Percentiles rank a stretch among this genome's conserved stretches.
phyloP scores from a whole-genome alignment of 2,329 filamentous ascomycete species.

The Monilinia laxa region DNA sequence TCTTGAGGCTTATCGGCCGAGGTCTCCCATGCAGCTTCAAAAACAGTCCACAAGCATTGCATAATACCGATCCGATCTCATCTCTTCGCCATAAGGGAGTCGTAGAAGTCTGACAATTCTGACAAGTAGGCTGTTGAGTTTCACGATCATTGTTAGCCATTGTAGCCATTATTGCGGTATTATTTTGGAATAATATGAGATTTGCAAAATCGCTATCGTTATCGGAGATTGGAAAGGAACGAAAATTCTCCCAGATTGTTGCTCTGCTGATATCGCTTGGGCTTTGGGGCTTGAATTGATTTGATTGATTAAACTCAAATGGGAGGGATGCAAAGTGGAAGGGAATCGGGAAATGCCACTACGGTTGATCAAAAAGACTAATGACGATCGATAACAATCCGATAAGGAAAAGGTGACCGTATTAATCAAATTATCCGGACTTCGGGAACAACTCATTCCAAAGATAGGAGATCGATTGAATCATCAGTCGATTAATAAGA shows the following conservation, averaged over 20 bases:
- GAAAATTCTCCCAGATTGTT: constrained; percentile 24
- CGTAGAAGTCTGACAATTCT: constrained; percentile 93
- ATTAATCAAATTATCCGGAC: constrained; percentile 3
- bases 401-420: constrained; percentile 11
- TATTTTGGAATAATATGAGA: constrained; percentile 12
- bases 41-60: constrained; percentile 97
- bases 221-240: constrained; percentile 22
- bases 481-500: background rate
- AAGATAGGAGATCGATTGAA: constrained; percentile 8
- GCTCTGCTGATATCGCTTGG: constrained; percentile 20
- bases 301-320: constrained; percentile 9
- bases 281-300: background rate
- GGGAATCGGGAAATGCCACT: background rate
- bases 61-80: constrained; percentile 91
- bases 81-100: constrained; percentile 97
- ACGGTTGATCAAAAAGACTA: constrained; percentile 14
- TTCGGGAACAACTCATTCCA: constrained; percentile 2
- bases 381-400: background rate
- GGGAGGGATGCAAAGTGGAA: background rate
- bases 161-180: constrained; percentile 47
- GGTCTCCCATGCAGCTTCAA: constrained; percentile 93
- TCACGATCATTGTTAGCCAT: constrained; percentile 49
- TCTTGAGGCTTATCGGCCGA: constrained; percentile 94
- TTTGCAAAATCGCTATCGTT: constrained; percentile 25
- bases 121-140: constrained; percentile 83